Base-by-base conservation (phyloP, 176 grass and related monocot genomes). In the Leersia perrieri region DNA sequence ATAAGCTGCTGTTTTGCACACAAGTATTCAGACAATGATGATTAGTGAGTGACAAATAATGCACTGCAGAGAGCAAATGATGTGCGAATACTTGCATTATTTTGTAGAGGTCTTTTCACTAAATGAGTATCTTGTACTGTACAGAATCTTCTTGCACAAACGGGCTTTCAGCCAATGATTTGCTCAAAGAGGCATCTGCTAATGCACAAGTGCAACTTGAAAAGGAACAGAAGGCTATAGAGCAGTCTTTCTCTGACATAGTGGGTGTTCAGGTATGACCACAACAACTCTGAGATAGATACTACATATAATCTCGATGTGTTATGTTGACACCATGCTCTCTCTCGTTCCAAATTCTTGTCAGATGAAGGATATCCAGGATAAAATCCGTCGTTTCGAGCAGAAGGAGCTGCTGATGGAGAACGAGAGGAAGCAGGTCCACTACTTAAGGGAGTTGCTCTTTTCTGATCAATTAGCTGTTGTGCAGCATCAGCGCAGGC, bases 291-390 rank as follows among this genome's bases (percentile, higher is more conserved):
- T 28, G 47, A 11, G 65, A 81, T 36, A 14, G 1, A 13, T 73
- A 65, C 11, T 30, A 40, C 49, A 29, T 45, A 63, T 72, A 14
- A 65, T 38, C 26, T 49, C 44, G 42, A 65, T 75, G 28, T 62
- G n/a, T 29, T 71, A 41, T 76, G 69, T 51, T 69, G 25, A 38
- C 40, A 38, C 76, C 13, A 73, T 72, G 27, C 72, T 20, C 68
- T 53, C n/a, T 33, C 11, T 64, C 85, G 60, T 73, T 41, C 27
- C 47, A 58, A 62, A 78, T 55, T 57, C n/a, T 83, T 14, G 76
- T 81, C 81, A 99, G 96, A 99, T 99, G 96, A 95, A 93, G 72
- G 96, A 95, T 89, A 93, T 99, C 70, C 90, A 88, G 77, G 82
- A 99, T 58, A 91, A 99, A 80, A 91, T 98, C 80, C 55, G 71